phyloP scores from a whole-genome alignment of 768 basidiomycete genomes.

The Xerocomus spinulosus region DNA sequence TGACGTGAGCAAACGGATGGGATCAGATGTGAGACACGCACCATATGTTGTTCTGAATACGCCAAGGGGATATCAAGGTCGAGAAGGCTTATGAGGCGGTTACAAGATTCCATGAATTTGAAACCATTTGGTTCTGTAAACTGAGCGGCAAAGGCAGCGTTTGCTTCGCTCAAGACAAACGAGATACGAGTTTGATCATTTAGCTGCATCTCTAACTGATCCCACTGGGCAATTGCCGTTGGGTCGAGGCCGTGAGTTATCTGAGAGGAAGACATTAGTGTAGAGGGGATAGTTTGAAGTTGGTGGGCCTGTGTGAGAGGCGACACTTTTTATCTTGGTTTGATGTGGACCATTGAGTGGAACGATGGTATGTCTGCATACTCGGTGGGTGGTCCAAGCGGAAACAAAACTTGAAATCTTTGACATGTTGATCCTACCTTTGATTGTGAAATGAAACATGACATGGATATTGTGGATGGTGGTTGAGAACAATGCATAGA shows the following conservation, averaged over 20 bases:
- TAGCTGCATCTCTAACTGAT: neutral
- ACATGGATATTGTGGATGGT: neutral
- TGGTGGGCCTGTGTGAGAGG: neutral
- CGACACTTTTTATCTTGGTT: conserved; percentile 1
- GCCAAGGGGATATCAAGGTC: neutral
- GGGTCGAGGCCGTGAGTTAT: too few species aligned
- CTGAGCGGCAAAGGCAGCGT: conserved; percentile 14
- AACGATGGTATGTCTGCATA: too few species aligned
- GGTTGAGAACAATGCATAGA: conserved; percentile 6
- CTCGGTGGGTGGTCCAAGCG: conserved; percentile 12
- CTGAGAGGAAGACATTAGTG: conserved; percentile 9
- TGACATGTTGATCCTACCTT: neutral
- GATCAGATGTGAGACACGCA: neutral
- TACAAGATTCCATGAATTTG: conserved; percentile 8
- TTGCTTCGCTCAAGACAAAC: conserved; percentile 6
- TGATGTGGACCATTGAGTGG: conserved; percentile 3
- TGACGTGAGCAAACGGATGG: neutral
- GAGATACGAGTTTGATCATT: conserved; percentile 1
- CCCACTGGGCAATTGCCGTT: too few species aligned
- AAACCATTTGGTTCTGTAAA: conserved; percentile 9
- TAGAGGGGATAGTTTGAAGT: neutral
- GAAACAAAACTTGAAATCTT: conserved; percentile 3
- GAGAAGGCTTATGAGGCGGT: conserved; percentile 11
- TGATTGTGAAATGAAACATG: neutral
- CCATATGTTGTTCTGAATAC: conserved; percentile 9